Percentiles rank a stretch among this genome's conserved stretches.
phyloP scores from a whole-genome alignment of 352 stramenopile genomes.

The Phytophthora syringae region DNA sequence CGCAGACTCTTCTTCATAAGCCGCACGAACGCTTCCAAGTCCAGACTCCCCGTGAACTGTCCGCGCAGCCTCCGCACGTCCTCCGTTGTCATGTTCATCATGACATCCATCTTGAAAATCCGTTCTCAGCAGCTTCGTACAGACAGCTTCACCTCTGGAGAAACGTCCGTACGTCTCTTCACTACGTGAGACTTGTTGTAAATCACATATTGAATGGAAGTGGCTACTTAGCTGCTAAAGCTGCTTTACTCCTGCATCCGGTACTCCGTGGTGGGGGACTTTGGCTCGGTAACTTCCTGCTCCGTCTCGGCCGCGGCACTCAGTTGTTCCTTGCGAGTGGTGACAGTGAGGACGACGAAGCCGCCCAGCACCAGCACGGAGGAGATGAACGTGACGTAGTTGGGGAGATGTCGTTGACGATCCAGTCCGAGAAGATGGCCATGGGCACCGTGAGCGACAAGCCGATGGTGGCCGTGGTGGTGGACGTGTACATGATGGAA shows the following conservation, averaged over 20 bases:
- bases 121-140: background rate
- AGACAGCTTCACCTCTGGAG: background rate
- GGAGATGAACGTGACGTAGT: constrained; percentile 58
- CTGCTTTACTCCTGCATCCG: constrained; percentile 40
- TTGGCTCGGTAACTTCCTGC: constrained; percentile 18
- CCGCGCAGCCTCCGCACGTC: constrained; percentile 66
- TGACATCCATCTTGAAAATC: constrained; percentile 68
- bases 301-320: constrained; percentile 8
- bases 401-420: constrained; percentile 68
- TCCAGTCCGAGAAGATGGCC: constrained; percentile 92
- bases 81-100: constrained; percentile 88
- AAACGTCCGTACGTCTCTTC: constrained; percentile 8
- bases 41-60: constrained; percentile 59
- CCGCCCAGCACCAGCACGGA: constrained; percentile 74
- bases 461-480: constrained; percentile 96
- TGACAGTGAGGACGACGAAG: constrained; percentile 72
- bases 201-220: constrained; percentile 20
- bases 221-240: constrained; percentile 1
- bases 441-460: constrained; percentile 97
- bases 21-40: constrained; percentile 70
- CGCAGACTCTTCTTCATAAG: constrained; percentile 76
- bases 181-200: background rate
- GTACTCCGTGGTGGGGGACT: constrained; percentile 37
- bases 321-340: constrained; percentile 41
- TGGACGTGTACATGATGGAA: constrained; percentile 94